phyloP scores from a whole-genome alignment of 2,329 filamentous ascomycete genomes.

The Hymenoscyphus albidus region DNA sequence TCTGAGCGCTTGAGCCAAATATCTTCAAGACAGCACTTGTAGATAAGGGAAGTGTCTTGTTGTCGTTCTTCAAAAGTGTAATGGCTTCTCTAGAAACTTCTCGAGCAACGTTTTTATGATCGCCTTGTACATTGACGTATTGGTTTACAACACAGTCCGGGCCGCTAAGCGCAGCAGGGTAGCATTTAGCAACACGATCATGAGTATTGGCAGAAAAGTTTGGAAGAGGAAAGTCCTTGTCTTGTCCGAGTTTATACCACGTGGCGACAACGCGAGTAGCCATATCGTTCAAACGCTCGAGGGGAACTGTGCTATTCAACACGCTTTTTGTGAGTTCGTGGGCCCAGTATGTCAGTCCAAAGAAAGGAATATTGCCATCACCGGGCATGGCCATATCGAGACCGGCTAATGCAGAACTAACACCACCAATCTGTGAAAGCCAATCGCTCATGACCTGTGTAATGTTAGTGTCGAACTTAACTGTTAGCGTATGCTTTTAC shows the following conservation, averaged over 20 bases:
- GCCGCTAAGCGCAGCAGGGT: conserved; percentile 55
- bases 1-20: conserved; percentile 49
- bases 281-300: conserved; percentile 54
- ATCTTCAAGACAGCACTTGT: conserved; percentile 39
- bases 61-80: conserved; percentile 60
- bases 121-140: conserved; percentile 56
- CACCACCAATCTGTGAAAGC: conserved; percentile 57
- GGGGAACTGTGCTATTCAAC: conserved; percentile 54
- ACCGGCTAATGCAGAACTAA: conserved; percentile 57
- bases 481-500: not conserved
- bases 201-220: conserved; percentile 59
- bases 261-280: conserved; percentile 54
- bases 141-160: conserved; percentile 64
- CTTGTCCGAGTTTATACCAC: conserved; percentile 58
- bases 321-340: conserved; percentile 51
- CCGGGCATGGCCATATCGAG: conserved; percentile 71
- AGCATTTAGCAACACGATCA: conserved; percentile 51
- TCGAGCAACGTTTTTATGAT: conserved; percentile 48
- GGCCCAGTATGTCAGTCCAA: conserved; percentile 50
- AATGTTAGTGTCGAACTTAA: not conserved
- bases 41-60: conserved; percentile 48
- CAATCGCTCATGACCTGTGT: conserved; percentile 62
- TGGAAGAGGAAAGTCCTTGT: conserved; percentile 50
- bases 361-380: conserved; percentile 48
- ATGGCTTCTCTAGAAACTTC: conserved; percentile 52